phyloP scores from a whole-genome alignment of 495 filamentous ascomycete species.

The Penicillium robsamsonii region DNA sequence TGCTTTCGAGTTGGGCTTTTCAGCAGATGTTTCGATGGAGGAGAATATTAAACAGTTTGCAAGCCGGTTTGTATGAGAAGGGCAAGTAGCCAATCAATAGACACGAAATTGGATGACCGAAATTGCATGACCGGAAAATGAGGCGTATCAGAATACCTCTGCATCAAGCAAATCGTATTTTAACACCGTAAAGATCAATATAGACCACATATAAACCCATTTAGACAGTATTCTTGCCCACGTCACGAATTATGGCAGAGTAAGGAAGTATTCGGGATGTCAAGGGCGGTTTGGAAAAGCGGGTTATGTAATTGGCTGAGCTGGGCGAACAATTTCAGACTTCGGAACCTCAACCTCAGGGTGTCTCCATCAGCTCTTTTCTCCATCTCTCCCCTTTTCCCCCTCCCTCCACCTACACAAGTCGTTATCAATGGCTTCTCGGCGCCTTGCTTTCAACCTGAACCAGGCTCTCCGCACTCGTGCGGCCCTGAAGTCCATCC shows the following conservation, averaged over 20 bases:
- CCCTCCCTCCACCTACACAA: conserved; percentile 28
- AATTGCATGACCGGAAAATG: conserved; percentile 2
- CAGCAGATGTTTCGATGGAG: conserved; percentile 55
- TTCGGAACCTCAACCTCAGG: conserved; percentile 52
- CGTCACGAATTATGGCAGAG: conserved; percentile 1
- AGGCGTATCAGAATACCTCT: background rate
- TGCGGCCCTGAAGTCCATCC: conserved; percentile 68
- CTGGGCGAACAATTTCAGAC: conserved; percentile 50
- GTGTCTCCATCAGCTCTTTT: conserved; percentile 41
- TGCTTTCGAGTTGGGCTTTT: conserved; percentile 59
- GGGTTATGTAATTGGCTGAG: conserved; percentile 52
- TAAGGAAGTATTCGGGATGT: conserved; percentile 42
- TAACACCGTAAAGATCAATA: background rate
- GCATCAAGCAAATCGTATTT: background rate
- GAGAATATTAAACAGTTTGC: conserved; percentile 57
- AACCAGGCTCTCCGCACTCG: conserved; percentile 82
- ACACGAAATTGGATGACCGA: conserved; percentile 11
- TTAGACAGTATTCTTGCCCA: background rate
- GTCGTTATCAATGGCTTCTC: conserved; percentile 76
- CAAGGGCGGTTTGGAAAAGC: conserved; percentile 45
- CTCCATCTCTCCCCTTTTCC: conserved; percentile 30
- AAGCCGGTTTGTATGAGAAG: conserved; percentile 30
- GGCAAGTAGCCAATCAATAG: conserved; percentile 19
- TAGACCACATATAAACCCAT: background rate
- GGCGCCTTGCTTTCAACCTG: conserved; percentile 86